phyloP scores from a whole-genome alignment of 768 basidiomycete genomes.

The Hypsizygus marmoreus region DNA sequence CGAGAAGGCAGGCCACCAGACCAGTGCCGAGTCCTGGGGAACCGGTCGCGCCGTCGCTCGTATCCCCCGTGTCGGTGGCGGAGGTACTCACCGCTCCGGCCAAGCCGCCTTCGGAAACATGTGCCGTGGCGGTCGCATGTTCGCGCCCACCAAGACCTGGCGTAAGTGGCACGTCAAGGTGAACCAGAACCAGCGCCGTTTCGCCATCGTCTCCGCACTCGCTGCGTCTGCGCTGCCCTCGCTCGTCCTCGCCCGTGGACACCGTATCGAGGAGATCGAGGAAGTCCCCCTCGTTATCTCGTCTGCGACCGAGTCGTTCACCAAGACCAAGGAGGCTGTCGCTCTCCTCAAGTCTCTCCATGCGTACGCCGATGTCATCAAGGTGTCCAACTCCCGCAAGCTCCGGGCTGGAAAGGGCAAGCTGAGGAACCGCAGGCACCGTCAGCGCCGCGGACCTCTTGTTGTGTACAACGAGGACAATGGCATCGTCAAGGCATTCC shows the following conservation, averaged over 20 bases:
- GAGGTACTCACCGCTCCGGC: constrained; percentile 97
- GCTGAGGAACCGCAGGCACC: constrained; percentile 93
- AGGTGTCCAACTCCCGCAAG: constrained; percentile 97
- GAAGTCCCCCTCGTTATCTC: constrained; percentile 95
- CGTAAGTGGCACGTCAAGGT: constrained; percentile 99
- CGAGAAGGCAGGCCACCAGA: constrained; percentile 99
- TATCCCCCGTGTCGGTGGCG: constrained; percentile 99
- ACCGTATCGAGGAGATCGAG: constrained; percentile 95
- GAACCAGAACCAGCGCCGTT: constrained; percentile 98
- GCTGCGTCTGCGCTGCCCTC: constrained; percentile 98
- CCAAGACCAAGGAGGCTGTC: constrained; percentile 97
- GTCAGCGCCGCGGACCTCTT: constrained; percentile 96
- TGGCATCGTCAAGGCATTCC: constrained; percentile 97
- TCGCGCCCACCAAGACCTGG: constrained; percentile 99
- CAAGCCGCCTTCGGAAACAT: constrained; percentile 99
- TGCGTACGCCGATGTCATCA: constrained; percentile 91
- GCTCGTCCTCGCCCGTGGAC: constrained; percentile 97
- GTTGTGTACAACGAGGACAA: constrained; percentile 97
- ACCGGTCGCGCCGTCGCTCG: constrained; percentile 99
- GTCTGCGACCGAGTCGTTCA: constrained; percentile 78
- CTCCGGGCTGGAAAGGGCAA: constrained; percentile 97
- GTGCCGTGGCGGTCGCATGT: constrained; percentile 99
- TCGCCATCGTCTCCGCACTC: constrained; percentile 95
- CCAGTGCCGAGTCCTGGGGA: constrained; percentile 99
- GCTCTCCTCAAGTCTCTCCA: constrained; percentile 87